Evolutionary conservation across 176 grass and related monocot genomes (phyloP).

Genomic region (Carex scoparia): DNA sequence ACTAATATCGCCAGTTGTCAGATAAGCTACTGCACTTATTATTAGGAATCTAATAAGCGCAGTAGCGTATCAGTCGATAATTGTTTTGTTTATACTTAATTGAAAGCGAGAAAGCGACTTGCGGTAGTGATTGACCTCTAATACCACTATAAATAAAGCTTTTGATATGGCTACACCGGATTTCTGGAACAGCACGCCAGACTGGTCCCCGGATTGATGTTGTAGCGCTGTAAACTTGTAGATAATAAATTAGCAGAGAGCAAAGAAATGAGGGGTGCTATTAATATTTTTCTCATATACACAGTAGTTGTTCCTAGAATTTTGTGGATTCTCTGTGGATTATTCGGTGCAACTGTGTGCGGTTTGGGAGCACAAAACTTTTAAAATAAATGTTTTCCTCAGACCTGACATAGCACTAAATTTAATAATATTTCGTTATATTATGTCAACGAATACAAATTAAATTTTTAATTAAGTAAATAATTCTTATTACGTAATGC

Average conservation of each 20-base stretch:
- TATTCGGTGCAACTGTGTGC: neutral
- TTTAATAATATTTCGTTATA: neutral
- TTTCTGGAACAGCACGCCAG: neutral
- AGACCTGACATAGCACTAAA: neutral
- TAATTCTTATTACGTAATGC: too few relatives aligned
- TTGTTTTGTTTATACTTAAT: slow-evolving; percentile 38
- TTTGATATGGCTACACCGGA: neutral
- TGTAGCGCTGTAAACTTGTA: neutral
- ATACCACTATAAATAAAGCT: slow-evolving; percentile 1
- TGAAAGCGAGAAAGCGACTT: slow-evolving; percentile 42
- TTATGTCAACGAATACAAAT: neutral
- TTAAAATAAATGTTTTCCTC: neutral
- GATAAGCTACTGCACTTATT: accelerated
- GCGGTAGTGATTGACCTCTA: slow-evolving; percentile 9
- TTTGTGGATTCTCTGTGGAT: neutral
- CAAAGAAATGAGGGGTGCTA: neutral
- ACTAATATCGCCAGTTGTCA: slow-evolving; percentile 27
- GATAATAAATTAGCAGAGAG: neutral
- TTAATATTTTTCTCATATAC: neutral
- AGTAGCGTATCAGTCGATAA: accelerated
- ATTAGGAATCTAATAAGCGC: accelerated
- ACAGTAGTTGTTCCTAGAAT: neutral
- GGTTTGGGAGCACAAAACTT: neutral
- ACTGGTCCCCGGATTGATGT: neutral
- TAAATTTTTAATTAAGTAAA: neutral